These are phyloP conservation scores for Aspergillus sp. DNA, from an alignment of 2,329 filamentous ascomycete species.

Conservation along the genomic window DNA sequence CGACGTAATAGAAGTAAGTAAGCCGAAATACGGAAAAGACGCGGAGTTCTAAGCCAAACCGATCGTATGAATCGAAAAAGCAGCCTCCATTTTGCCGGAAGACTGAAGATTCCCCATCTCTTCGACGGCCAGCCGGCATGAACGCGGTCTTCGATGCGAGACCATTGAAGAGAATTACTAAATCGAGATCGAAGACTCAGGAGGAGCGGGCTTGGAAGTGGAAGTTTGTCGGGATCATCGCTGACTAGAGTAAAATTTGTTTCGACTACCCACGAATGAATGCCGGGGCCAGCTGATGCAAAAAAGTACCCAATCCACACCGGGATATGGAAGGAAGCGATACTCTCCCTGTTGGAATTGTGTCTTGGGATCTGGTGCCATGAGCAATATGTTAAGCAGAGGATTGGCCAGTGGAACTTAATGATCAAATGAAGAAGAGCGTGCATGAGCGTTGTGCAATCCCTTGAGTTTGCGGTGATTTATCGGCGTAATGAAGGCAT, in stretches of 20 bases:
- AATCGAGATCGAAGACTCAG: neutral
- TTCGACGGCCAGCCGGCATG: neutral
- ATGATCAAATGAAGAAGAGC: neutral
- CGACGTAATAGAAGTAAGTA: neutral
- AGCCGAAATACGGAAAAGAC: neutral
- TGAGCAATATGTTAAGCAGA: neutral
- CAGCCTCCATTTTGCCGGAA: neutral
- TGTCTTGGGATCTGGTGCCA: neutral
- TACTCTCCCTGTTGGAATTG: neutral
- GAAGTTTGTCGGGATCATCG: neutral
- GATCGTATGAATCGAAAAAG: neutral
- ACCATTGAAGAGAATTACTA: neutral
- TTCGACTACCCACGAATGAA: neutral
- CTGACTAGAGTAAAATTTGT: neutral
- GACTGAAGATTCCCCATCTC: constrained; percentile 1
- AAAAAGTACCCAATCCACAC: neutral
- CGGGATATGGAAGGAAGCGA: neutral
- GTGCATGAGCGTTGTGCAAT: neutral
- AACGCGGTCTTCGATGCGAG: neutral
- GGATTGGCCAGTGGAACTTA: neutral
- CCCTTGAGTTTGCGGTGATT: neutral
- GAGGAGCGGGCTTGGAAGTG: neutral
- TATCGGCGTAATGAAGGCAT: neutral
- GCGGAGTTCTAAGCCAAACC: neutral
- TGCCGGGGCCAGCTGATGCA: neutral